Percentiles rank a stretch among this genome's conserved stretches.
These are phyloP conservation scores for Ricinus communis DNA, from an alignment of 345 rosid species.

Conservation along the genomic window DNA sequence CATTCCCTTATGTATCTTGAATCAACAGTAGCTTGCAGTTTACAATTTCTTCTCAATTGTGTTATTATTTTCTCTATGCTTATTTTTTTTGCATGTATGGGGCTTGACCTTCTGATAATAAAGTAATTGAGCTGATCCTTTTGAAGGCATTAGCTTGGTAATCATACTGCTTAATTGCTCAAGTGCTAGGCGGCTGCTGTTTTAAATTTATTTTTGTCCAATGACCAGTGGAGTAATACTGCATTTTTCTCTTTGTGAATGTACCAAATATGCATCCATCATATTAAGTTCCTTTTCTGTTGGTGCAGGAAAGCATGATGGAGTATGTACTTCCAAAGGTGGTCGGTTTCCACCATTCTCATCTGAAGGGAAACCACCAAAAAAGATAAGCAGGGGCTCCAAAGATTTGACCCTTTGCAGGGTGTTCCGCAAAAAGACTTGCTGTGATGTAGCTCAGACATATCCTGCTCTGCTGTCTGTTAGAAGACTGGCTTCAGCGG, in stretches of 20 bases:
- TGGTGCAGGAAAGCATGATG: slow-evolving; percentile 44
- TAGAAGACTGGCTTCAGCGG: slow-evolving; percentile 75
- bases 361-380: slow-evolving; percentile 75
- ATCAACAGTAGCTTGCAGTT: background rate
- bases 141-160: too few relatives aligned
- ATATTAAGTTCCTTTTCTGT: background rate
- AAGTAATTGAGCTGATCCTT: background rate
- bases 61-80: background rate
- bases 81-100: background rate
- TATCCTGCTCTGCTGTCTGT: slow-evolving; percentile 74
- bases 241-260: background rate
- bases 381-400: slow-evolving; percentile 60
- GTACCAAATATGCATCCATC: background rate
- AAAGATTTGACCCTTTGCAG: slow-evolving; percentile 82
- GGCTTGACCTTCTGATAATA: background rate
- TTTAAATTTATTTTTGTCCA: background rate
- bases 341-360: slow-evolving; percentile 76
- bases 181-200: background rate
- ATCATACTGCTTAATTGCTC: background rate
- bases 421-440: slow-evolving; percentile 75
- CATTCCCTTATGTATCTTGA: too few relatives aligned
- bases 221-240: background rate
- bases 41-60: background rate
- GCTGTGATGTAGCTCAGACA: slow-evolving; percentile 85
- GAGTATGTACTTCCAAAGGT: slow-evolving; percentile 79